phyloP scores from a whole-genome alignment of 2,329 filamentous ascomycete species.

The Talaromyces sp. region DNA sequence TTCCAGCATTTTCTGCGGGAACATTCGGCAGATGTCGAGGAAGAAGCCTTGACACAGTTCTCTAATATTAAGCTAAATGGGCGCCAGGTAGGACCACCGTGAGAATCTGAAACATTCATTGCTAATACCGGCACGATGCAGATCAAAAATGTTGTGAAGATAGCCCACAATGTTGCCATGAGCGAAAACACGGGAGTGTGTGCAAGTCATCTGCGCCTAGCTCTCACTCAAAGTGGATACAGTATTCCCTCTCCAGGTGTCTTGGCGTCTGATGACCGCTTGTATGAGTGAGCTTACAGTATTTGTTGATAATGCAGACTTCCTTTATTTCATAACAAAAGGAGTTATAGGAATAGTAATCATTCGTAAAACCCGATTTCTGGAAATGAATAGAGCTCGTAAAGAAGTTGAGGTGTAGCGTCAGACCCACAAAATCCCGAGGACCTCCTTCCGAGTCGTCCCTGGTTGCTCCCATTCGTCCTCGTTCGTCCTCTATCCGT shows the following conservation, averaged over 20 bases:
- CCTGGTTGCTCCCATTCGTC: no score
- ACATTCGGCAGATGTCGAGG: slow-evolving; percentile 1
- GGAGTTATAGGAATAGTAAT: neutral
- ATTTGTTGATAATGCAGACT: neutral
- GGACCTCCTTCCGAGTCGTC: no score
- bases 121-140: neutral
- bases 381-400: no score
- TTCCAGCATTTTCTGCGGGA: slow-evolving; percentile 15
- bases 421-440: no score
- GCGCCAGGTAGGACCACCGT: neutral
- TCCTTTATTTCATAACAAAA: neutral
- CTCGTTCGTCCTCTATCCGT: no score
- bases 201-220: slow-evolving; percentile 2
- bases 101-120: slow-evolving; percentile 1
- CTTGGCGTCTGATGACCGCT: slow-evolving; percentile 2
- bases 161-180: slow-evolving; percentile 14
- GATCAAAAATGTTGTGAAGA: slow-evolving; percentile 18
- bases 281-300: slow-evolving; percentile 5
- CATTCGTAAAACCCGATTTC: no score
- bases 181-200: neutral
- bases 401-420: no score
- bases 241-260: slow-evolving; percentile 5
- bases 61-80: neutral
- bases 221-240: slow-evolving; percentile 11
- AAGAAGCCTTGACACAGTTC: neutral